phyloP scores from a whole-genome alignment of 2,329 filamentous ascomycete species.

The Botrytis cinerea region DNA sequence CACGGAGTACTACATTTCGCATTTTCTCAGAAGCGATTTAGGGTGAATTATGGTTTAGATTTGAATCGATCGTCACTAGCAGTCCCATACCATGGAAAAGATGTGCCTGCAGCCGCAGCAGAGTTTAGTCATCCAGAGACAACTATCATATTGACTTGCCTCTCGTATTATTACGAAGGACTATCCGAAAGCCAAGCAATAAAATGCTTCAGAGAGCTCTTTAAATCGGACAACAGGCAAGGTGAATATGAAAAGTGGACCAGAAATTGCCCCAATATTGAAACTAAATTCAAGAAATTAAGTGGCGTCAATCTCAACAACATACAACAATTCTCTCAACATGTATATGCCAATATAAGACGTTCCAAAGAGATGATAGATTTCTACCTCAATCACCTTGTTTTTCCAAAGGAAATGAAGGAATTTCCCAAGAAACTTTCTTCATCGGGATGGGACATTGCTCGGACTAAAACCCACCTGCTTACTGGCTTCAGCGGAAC shows the following conservation, averaged over 20 bases:
- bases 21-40: constrained; percentile 60
- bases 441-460: constrained; percentile 69
- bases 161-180: constrained; percentile 59
- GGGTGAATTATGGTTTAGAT: constrained; percentile 65
- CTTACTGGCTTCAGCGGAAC: constrained; percentile 72
- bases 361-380: constrained; percentile 58
- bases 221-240: constrained; percentile 53
- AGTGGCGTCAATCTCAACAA: constrained; percentile 62
- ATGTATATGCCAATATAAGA: constrained; percentile 56
- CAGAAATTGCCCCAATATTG: constrained; percentile 41
- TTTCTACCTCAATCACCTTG: constrained; percentile 59
- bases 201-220: constrained; percentile 49
- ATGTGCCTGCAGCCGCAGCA: constrained; percentile 49
- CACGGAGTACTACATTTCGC: constrained; percentile 55
- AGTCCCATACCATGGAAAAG: constrained; percentile 63
- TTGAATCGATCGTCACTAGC: constrained; percentile 50
- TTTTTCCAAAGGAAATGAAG: constrained; percentile 63
- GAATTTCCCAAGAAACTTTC: constrained; percentile 66
- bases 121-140: constrained; percentile 66
- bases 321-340: constrained; percentile 46
- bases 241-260: constrained; percentile 56
- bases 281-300: constrained; percentile 46
- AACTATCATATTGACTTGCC: constrained; percentile 55
- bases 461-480: constrained; percentile 46
- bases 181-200: constrained; percentile 54